Percentiles rank a stretch among this genome's conserved stretches.
These are phyloP conservation scores for Russula lepida DNA, from an alignment of 768 basidiomycete genomes.

Conservation along the genomic window DNA sequence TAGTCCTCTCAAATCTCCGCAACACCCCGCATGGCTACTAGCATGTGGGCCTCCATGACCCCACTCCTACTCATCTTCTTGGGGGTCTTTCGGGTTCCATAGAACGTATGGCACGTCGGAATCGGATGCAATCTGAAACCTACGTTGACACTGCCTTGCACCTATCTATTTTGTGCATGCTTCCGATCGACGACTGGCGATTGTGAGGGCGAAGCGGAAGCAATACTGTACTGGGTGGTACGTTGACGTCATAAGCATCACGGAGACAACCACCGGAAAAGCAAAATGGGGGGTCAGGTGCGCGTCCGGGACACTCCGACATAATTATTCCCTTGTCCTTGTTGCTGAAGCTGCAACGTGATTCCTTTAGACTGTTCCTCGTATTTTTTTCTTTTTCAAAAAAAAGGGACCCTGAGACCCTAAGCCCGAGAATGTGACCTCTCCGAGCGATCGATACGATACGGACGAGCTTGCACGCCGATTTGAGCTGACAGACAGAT, in stretches of 20 bases:
- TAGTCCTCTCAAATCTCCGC: neutral
- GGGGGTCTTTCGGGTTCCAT: neutral
- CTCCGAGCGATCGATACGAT: neutral
- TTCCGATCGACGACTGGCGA: neutral
- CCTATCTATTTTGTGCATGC: no score
- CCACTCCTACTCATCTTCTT: neutral
- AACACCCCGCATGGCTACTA: neutral
- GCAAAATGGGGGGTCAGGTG: neutral
- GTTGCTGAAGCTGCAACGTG: neutral
- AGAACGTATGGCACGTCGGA: neutral
- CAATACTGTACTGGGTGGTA: neutral
- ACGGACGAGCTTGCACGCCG: neutral
- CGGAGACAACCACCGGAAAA: slow-evolving; percentile 1
- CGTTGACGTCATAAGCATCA: slow-evolving; percentile 6
- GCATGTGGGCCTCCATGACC: neutral
- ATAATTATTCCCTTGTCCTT: neutral
- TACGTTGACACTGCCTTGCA: no score
- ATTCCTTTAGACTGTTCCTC: neutral
- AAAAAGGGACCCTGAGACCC: neutral
- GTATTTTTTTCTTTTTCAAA: neutral
- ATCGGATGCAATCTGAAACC: neutral
- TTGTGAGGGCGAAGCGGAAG: slow-evolving; percentile 5
- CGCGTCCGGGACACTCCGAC: neutral
- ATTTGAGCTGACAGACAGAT: neutral
- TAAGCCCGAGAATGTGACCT: neutral